Evolutionary conservation across 164 flowering plant species (phyloP), one percentile per base, ranked within the genome.

Genomic region (Tetrastigma voinierianum): DNA sequence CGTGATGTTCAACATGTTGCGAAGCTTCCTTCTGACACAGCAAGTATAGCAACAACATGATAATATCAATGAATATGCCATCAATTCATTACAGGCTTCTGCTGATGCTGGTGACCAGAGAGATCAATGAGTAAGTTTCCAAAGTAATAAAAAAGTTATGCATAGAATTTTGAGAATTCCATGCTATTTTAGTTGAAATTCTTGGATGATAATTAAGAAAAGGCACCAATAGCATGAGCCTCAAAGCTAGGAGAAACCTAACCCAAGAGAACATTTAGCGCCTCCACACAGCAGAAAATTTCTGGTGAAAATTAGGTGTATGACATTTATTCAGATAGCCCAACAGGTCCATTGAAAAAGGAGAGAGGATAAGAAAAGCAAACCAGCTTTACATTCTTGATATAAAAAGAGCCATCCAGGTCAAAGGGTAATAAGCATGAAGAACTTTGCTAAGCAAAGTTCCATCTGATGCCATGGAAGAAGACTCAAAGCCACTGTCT

Each of bases 41-140:
- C 97, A 96, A 45, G 99, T 96, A 65, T 93, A 90, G 78, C 98
- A 96, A 68, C 99, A 96, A 76, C 99, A 96, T 9, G 99, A 78
- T 67, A 96, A 70, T 78, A 96, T 72, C 83, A 96, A 69, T 10
- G 99, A 93, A 79, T 96, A 96, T 44, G 97, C 97, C 93, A 93
- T 80, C 83, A 96, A 71, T 46, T 96, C 98, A 72, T 90, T 96
- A 67, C 99, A 96, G 51, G 91, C 95, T 62, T 96, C 97, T 56
- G 80, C 95, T 10, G 97, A 67, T 67, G 97, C 99, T 96, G 95
- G 60, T 40, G 51, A 67, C 19, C 69, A 82, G 9, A 61, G 17
- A 68, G 12, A 25, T 19, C 10, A 51, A 60, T 1, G 44, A 12
- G 47, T 56, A 32, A 61, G 66, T 45, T 64, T 59, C 20, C 11